Evolutionary conservation across 331 rosid genomes (phyloP).

Genomic region (Quercus tomentella): DNA sequence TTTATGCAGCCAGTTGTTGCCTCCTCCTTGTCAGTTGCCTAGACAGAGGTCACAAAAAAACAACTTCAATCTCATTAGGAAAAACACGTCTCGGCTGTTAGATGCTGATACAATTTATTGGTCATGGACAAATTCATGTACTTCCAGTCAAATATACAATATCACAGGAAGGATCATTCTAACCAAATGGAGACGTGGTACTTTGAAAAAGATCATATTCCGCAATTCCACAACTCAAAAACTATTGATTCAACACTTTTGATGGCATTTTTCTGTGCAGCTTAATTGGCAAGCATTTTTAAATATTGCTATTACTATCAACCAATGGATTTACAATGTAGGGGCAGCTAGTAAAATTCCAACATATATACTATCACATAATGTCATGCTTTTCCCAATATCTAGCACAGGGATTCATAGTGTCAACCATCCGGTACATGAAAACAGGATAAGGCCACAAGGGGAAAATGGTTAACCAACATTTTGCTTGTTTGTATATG

Average conservation of each 20-base stretch:
- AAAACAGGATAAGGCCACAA: neutral
- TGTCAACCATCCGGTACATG: neutral
- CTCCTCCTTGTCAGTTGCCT: too few species aligned
- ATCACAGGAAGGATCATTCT: too few species aligned
- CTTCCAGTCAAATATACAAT: too few species aligned
- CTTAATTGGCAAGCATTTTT: too few species aligned
- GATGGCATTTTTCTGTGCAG: too few species aligned
- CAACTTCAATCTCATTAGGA: too few species aligned
- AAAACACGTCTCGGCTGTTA: too few species aligned
- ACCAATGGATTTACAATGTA: neutral
- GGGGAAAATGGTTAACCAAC: neutral
- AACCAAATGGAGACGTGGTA: neutral
- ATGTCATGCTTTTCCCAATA: neutral
- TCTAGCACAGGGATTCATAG: neutral
- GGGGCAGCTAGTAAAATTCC: neutral
- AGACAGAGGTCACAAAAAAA: too few species aligned
- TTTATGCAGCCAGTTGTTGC: too few species aligned
- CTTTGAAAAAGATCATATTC: neutral
- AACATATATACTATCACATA: neutral
- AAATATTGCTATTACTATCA: too few species aligned
- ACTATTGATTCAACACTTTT: neutral
- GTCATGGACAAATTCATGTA: too few species aligned
- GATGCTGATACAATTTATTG: too few species aligned
- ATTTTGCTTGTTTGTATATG: neutral
- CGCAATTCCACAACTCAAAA: neutral